Percentiles rank a stretch among this genome's conserved stretches.
phyloP scores from a whole-genome alignment of 2,329 filamentous ascomycete genomes.

The Colletotrichum tropicale region DNA sequence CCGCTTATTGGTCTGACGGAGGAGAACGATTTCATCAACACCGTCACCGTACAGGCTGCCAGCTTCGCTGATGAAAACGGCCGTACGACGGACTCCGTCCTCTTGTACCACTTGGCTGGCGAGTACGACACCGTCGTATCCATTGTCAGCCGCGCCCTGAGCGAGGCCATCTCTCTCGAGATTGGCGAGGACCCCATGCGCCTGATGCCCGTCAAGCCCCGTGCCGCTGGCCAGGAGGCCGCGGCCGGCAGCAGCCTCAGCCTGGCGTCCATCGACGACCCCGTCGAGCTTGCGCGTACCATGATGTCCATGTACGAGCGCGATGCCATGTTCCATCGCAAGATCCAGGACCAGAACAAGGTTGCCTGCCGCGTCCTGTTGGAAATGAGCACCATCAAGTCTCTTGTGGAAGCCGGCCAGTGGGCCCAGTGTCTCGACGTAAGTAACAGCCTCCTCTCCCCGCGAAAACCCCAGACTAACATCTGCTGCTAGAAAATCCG shows the following conservation, averaged over 20 bases:
- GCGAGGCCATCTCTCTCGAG: slow-evolving; percentile 86
- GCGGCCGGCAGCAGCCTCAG: slow-evolving; percentile 61
- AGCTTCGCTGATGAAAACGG: slow-evolving; percentile 94
- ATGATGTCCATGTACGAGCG: slow-evolving; percentile 69
- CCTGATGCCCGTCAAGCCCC: slow-evolving; percentile 80
- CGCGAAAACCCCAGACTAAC: neutral
- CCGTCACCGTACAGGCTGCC: slow-evolving; percentile 92
- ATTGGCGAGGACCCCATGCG: slow-evolving; percentile 81
- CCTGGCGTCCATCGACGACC: slow-evolving; percentile 64
- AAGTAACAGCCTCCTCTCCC: slow-evolving; percentile 34
- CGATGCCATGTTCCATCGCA: slow-evolving; percentile 64
- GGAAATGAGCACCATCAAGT: slow-evolving; percentile 67
- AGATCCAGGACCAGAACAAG: slow-evolving; percentile 61
- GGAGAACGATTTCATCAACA: slow-evolving; percentile 84
- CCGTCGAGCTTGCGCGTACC: slow-evolving; percentile 61
- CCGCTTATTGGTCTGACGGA: slow-evolving; percentile 79
- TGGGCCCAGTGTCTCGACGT: slow-evolving; percentile 66
- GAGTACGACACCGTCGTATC: slow-evolving; percentile 94
- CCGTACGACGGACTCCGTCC: slow-evolving; percentile 88
- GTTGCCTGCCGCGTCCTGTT: slow-evolving; percentile 61
- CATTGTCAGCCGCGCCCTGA: slow-evolving; percentile 88
- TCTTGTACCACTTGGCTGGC: slow-evolving; percentile 92
- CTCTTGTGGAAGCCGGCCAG: slow-evolving; percentile 55
- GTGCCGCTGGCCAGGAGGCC: slow-evolving; percentile 48
- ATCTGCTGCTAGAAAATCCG: slow-evolving; percentile 66